These are phyloP conservation scores for Penicillium sp. DNA, from an alignment of 2,329 filamentous ascomycete genomes.

Conservation along the genomic window DNA sequence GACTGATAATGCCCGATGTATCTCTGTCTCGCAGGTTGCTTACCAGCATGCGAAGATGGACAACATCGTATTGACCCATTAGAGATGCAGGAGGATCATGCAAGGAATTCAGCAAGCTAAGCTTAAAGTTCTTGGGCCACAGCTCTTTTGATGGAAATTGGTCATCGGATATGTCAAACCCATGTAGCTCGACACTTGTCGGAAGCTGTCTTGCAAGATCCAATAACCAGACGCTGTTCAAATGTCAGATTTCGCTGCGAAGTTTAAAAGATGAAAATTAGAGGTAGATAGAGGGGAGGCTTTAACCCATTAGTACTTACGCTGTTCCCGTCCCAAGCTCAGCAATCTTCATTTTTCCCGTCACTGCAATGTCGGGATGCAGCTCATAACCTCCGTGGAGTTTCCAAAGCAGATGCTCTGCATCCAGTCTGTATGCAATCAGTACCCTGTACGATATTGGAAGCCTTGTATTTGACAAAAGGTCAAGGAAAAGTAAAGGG, in stretches of 20 bases:
- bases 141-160: not conserved
- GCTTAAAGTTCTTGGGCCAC: not conserved
- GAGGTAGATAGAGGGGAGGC: not conserved
- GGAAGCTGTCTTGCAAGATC: not conserved
- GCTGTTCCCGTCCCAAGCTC: not conserved
- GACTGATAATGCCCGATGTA: not conserved
- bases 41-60: not conserved
- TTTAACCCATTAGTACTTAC: not conserved
- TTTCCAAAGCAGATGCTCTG: not conserved
- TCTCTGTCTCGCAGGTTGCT: not conserved
- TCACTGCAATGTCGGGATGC: not conserved
- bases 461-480: too few species aligned
- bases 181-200: not conserved
- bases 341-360: not conserved
- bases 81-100: not conserved
- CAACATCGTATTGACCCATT: not conserved
- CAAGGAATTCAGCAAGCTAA: too few species aligned
- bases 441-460: too few species aligned
- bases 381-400: not conserved
- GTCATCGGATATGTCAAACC: not conserved
- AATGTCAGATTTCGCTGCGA: not conserved
- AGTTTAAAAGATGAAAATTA: not conserved
- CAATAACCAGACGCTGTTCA: not conserved
- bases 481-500: too few species aligned
- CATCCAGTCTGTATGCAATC: not conserved